Evolutionary conservation across 176 grass and related monocot species (phyloP), one percentile per base, ranked within the genome.

Genomic region (Oryza glumipatula): DNA sequence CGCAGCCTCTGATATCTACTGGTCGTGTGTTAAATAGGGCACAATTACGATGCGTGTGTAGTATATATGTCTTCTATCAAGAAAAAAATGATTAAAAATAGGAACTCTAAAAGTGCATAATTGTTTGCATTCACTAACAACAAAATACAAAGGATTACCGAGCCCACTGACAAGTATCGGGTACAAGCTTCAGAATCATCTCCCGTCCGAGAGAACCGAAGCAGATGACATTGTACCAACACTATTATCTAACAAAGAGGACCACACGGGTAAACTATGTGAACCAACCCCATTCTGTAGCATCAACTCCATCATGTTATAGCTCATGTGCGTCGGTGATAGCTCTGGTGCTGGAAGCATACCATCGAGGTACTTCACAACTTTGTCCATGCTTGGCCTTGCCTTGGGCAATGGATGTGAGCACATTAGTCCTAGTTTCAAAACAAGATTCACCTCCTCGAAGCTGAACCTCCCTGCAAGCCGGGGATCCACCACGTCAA

Each of bases 351-450:
- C n/a, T 23, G 60, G 19, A 21, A 64, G n/a, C 21, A 5, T 11
- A 64, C 60, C 60, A 64, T 64, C 60, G 0, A 64, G 4, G n/a
- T 64, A 64, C 60, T 64, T 64, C n/a, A 23, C n/a, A 11, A 64
- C 60, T 24, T 11, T 64, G 60, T 64, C 60, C 60, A 64, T 64
- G 60, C 21, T 64, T 21, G 60, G 60, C n/a, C 60, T 64, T 23
- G 21, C 60, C 23, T n/a, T 3, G 8, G 60, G n/a, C 2, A 64
- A 64, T 24, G 60, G 60, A 64, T 64, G 60, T 9, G 60, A 64
- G 32, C 67, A 81, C 79, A 81, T 11, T 21, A 81, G 4, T 0
- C 79, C 79, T 12, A 81, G 12, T 24, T 26, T 81, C 47, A 81
- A 17, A 67, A 58, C 79, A 9, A 70, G 67, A 8, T 1, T 56